Percentiles rank a stretch among this genome's conserved stretches.
phyloP scores from a whole-genome alignment of 2,329 filamentous ascomycete species.

The Ophiocordyceps camponoti-saundersi region DNA sequence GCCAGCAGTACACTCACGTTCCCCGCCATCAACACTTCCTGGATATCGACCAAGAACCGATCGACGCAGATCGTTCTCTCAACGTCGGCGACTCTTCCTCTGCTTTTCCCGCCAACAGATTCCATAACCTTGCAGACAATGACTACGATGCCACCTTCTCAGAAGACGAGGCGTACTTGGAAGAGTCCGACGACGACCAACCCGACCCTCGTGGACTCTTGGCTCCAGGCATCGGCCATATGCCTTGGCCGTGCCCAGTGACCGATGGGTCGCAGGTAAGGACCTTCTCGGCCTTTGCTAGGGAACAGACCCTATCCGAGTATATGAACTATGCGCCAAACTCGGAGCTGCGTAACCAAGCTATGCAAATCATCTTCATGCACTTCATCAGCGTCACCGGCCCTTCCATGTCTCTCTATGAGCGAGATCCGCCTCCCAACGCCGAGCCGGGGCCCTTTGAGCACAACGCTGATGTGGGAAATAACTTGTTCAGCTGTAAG shows the following conservation, averaged over 20 bases:
- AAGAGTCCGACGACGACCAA: constrained; percentile 41
- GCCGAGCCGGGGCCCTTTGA: constrained; percentile 38
- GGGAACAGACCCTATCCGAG: constrained; percentile 37
- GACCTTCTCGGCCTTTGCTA: constrained; percentile 30
- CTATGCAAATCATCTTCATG: constrained; percentile 69
- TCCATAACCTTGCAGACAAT: not conserved
- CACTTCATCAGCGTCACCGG: constrained; percentile 86
- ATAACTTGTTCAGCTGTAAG: constrained; percentile 48
- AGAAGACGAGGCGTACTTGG: constrained; percentile 46
- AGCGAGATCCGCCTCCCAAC: constrained; percentile 63
- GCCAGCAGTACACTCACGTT: not conserved
- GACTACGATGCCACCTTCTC: constrained; percentile 3
- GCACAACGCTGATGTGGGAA: constrained; percentile 43
- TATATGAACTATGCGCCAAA: constrained; percentile 49
- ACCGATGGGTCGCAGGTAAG: constrained; percentile 24
- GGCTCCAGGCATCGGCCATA: constrained; percentile 18
- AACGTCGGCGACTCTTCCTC: not conserved
- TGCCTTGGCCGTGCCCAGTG: constrained; percentile 10
- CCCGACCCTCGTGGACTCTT: constrained; percentile 19
- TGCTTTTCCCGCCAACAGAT: not conserved
- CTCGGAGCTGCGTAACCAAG: constrained; percentile 63
- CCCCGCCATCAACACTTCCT: not conserved
- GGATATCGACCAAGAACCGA: not conserved
- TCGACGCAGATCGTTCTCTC: not conserved
- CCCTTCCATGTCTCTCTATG: constrained; percentile 72